Conservation (phyloP, 371 early-diverging fungal species). For the Syncephalastrum sp. region DNA sequence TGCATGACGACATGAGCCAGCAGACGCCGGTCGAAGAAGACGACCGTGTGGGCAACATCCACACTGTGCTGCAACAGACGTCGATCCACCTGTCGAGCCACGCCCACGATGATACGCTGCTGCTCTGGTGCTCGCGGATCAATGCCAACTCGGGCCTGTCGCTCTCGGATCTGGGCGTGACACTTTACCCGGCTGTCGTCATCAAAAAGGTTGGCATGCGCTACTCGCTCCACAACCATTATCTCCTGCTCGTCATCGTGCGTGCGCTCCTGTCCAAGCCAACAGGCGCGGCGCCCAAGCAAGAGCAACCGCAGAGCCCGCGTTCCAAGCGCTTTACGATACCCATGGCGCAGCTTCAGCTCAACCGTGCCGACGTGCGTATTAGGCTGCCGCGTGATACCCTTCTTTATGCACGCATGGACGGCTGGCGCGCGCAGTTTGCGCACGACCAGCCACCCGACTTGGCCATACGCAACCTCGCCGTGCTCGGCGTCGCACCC, state of each 20-base stretch:
- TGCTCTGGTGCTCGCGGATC: conserved; percentile 35
- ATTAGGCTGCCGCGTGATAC: conserved; percentile 21
- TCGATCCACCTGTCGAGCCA: background rate
- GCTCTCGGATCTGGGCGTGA: background rate
- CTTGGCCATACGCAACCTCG: conserved; percentile 21
- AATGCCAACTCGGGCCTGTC: conserved; percentile 19
- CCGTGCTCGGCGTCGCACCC: conserved; percentile 26
- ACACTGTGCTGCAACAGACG: too few species aligned
- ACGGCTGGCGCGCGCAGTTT: conserved; percentile 24
- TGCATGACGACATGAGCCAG: too few species aligned
- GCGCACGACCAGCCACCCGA: conserved; percentile 5
- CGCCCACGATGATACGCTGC: conserved; percentile 11
- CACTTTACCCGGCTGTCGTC: conserved; percentile 17
- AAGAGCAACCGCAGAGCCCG: background rate
- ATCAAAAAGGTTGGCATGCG: conserved; percentile 30
- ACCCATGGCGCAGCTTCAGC: conserved; percentile 23
- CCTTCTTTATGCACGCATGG: conserved; percentile 31
- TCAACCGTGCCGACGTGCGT: conserved; percentile 31
- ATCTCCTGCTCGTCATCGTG: conserved; percentile 20
- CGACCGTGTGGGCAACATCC: too few species aligned
- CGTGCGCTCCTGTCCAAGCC: conserved; percentile 1
- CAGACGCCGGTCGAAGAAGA: too few species aligned
- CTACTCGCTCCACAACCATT: conserved; percentile 31
- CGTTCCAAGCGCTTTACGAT: background rate
- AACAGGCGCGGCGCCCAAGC: background rate